Base-by-base conservation (phyloP, 2,329 filamentous ascomycete genomes). In the Exophiala xenobiotica region DNA sequence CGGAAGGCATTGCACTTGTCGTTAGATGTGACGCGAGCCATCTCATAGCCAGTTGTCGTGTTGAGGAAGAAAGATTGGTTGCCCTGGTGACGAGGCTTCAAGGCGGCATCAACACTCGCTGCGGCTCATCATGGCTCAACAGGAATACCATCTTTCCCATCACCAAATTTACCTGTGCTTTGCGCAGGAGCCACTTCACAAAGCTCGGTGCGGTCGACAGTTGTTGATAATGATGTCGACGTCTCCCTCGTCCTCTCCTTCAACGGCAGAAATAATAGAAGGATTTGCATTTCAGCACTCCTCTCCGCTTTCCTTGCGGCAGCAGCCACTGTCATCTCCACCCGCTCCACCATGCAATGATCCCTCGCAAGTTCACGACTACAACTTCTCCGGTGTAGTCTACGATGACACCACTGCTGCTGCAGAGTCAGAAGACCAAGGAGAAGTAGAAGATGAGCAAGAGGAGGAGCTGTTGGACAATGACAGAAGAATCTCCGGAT, bases 261-360 rank as follows among this genome's bases (percentile, higher is more conserved):
- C n/a, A n/a, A n/a, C n/a, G n/a, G n/a, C n/a, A n/a, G n/a, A n/a
- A n/a, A 40, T 27, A 18, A 50, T 41, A 11, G 47, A 52, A 22
- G 35, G 23, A 33, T 49, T 45, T 29, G 45, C 53, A 33, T 56
- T 54, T 40, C 55, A 58, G 26, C 50, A 56, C 5, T 60, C 57
- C 14, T 56, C 57, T 46, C 57, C 52, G 46, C 58, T 51, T 46
- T 58, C 56, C 18, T 42, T 60, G 16, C 58, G 53, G 18, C 50
- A 56, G 45, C 41, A 55, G 29, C 45, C 46, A 33, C n/a, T 19
- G n/a, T 23, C 29, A 38, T 44, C 54, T 49, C 39, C 57, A 27
- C 49, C 22, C 12, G 33, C 46, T 26, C 43, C 47, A 37, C 49
- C 49, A 18, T 26, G 38, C 14, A 27, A 35, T 31, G 45, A 50